A percentile compares a stretch with the other conserved stretches of the same genome.
phyloP scores from a whole-genome alignment of 2,329 filamentous ascomycete genomes.

The Nemania abortiva region DNA sequence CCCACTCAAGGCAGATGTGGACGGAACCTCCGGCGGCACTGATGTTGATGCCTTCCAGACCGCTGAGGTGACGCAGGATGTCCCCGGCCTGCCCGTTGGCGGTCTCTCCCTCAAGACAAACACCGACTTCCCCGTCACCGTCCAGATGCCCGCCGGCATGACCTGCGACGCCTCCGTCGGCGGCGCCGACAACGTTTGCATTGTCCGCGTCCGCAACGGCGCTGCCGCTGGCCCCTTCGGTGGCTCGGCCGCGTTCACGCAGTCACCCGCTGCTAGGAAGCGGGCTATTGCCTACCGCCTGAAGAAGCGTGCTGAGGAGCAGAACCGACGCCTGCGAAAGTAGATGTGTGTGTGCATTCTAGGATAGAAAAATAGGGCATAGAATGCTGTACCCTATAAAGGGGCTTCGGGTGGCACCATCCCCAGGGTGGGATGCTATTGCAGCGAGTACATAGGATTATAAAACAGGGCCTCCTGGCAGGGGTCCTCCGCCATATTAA shows the following conservation, averaged over 20 bases:
- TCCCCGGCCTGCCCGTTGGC: constrained; percentile 67
- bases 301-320: constrained; percentile 51
- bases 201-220: constrained; percentile 72
- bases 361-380: background rate
- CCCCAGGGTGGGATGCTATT: no score
- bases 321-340: constrained; percentile 41
- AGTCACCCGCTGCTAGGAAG: constrained; percentile 69
- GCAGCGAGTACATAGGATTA: no score
- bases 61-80: constrained; percentile 70
- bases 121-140: constrained; percentile 73
- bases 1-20: constrained; percentile 70
- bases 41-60: constrained; percentile 70
- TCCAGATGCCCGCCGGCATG: constrained; percentile 76
- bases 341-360: background rate
- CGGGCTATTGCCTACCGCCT: constrained; percentile 68
- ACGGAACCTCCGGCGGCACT: constrained; percentile 72
- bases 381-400: background rate
- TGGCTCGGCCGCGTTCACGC: constrained; percentile 74
- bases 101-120: constrained; percentile 70
- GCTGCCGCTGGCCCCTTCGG: constrained; percentile 75
- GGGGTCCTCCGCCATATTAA: no score
- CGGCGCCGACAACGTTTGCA: constrained; percentile 71
- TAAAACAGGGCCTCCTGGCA: no score
- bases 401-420: no score
- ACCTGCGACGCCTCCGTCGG: constrained; percentile 71